phyloP scores from a whole-genome alignment of 1,139 yeast species.

The Lodderomyces oxycetoniae region DNA sequence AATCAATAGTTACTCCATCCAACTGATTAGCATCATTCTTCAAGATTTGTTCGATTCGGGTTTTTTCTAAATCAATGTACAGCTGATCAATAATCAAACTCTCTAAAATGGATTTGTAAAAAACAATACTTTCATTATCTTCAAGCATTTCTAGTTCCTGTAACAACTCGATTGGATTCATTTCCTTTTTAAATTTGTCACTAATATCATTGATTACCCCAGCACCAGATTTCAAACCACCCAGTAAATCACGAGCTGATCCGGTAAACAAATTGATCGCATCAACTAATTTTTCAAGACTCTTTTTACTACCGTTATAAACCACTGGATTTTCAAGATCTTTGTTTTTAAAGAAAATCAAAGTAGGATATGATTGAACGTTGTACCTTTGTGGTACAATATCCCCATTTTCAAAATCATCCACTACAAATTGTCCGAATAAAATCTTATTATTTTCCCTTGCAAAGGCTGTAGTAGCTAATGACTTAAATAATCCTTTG shows the following conservation, averaged over 20 bases:
- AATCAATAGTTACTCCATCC: conserved; percentile 34
- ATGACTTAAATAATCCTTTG: conserved; percentile 25
- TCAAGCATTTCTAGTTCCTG: background rate
- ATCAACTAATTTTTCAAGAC: conserved; percentile 37
- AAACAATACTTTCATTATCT: background rate
- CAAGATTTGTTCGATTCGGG: conserved; percentile 47
- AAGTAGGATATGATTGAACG: conserved; percentile 49
- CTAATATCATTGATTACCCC: conserved; percentile 47
- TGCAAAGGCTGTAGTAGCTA: conserved; percentile 31
- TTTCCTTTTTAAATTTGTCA: conserved; percentile 14
- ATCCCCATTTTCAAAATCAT: conserved; percentile 29
- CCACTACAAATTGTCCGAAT: conserved; percentile 25
- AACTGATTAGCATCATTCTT: conserved; percentile 31
- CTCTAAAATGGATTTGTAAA: conserved; percentile 3
- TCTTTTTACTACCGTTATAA: conserved; percentile 39
- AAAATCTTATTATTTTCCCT: conserved; percentile 16
- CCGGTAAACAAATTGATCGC: conserved; percentile 51
- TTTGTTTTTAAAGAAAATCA: conserved; percentile 44
- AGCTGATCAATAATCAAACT: conserved; percentile 2
- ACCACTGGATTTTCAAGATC: conserved; percentile 37
- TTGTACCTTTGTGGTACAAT: conserved; percentile 32
- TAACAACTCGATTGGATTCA: background rate
- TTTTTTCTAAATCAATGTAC: conserved; percentile 32
- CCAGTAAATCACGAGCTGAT: conserved; percentile 47
- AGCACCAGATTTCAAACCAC: conserved; percentile 46